Conservation (phyloP, 805 yeast species). For the Lipomyces lipofer region DNA sequence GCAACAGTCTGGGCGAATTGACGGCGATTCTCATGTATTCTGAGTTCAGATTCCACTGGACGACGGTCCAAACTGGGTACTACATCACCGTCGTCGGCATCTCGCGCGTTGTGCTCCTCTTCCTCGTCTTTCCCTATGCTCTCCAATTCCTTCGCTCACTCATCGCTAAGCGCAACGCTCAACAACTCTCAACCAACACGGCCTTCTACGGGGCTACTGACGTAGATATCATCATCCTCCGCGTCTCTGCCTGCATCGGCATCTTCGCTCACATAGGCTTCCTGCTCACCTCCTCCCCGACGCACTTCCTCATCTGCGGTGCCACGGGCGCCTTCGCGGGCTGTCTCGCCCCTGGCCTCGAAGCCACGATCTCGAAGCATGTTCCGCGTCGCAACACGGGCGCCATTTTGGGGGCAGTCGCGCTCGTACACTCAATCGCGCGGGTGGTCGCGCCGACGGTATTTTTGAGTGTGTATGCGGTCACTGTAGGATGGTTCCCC, state of each 20-base stretch:
- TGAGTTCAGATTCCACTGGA: slow-evolving; percentile 37
- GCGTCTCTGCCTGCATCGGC: slow-evolving; percentile 14
- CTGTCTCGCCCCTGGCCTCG: slow-evolving; percentile 16
- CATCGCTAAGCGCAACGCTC: slow-evolving; percentile 4
- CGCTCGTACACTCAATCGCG: slow-evolving; percentile 19
- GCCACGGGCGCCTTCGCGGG: slow-evolving; percentile 14
- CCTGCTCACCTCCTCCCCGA: slow-evolving; percentile 10
- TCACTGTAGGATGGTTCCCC: slow-evolving; percentile 14
- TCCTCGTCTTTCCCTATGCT: slow-evolving; percentile 31
- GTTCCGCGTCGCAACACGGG: slow-evolving; percentile 25
- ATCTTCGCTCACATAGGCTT: slow-evolving; percentile 15
- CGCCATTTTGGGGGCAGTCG: slow-evolving; percentile 24
- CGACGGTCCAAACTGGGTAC: slow-evolving; percentile 39
- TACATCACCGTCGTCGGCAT: slow-evolving; percentile 35
- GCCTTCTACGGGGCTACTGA: slow-evolving; percentile 14
- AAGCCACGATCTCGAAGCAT: slow-evolving; percentile 24
- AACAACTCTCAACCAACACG: slow-evolving; percentile 1
- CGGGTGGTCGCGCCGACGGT: slow-evolving; percentile 21
- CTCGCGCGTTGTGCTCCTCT: slow-evolving; percentile 33
- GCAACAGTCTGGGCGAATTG: slow-evolving; percentile 15
- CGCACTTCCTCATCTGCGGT: slow-evolving; percentile 17
- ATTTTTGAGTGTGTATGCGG: slow-evolving; percentile 11
- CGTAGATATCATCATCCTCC: slow-evolving; percentile 11
- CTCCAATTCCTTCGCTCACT: slow-evolving; percentile 10
- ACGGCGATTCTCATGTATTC: slow-evolving; percentile 27